Evolutionary conservation across 495 filamentous ascomycete genomes (phyloP).

Genomic region (Tuber calosporum): DNA sequence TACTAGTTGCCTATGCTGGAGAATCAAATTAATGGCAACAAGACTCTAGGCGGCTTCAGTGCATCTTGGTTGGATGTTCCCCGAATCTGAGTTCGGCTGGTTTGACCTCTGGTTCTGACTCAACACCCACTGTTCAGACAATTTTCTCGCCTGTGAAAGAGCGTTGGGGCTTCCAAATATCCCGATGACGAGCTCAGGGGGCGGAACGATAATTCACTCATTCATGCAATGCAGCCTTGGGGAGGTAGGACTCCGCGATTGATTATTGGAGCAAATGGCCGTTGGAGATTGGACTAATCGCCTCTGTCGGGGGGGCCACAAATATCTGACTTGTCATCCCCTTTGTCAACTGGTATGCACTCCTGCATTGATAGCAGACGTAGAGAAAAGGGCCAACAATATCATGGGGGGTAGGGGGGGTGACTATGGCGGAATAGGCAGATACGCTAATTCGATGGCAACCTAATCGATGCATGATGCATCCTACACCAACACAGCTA

Average conservation of each 20-base stretch:
- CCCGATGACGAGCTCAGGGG: background rate
- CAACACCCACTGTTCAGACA: constrained; percentile 44
- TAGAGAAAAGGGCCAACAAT: background rate
- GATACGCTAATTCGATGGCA: constrained; percentile 44
- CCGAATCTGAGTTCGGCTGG: constrained; percentile 68
- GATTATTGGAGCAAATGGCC: constrained; percentile 59
- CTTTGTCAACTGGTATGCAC: constrained; percentile 47
- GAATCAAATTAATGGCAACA: constrained; percentile 57
- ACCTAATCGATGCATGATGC: constrained; percentile 42
- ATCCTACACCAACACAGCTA: constrained; percentile 46
- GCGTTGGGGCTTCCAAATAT: background rate
- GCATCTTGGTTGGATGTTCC: constrained; percentile 57
- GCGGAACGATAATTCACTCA: background rate
- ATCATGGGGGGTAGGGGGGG: constrained; percentile 26
- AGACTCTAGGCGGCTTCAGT: constrained; percentile 48
- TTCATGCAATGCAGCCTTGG: constrained; percentile 58
- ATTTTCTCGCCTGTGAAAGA: background rate
- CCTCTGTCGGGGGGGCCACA: constrained; percentile 52
- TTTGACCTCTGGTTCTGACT: constrained; percentile 46
- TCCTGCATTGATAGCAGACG: background rate
- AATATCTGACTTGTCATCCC: constrained; percentile 54
- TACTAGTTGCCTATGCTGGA: constrained; percentile 69
- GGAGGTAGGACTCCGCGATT: constrained; percentile 51
- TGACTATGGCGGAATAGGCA: constrained; percentile 52
- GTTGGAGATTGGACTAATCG: constrained; percentile 61